Evolutionary conservation across 371 early-diverging fungal genomes (phyloP).

Genomic region (Cokeromyces recurvatus): DNA sequence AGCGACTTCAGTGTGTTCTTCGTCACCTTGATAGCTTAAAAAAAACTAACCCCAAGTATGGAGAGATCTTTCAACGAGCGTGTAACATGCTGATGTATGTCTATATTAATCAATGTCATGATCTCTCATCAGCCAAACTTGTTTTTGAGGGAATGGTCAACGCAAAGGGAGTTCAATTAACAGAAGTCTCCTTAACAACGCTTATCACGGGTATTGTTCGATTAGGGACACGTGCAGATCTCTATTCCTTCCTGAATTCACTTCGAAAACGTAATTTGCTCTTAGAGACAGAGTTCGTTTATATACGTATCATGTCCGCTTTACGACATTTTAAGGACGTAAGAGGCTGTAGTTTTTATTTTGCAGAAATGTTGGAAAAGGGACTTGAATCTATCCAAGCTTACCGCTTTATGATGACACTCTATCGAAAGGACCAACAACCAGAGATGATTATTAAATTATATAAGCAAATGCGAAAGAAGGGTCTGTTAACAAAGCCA

Average conservation of each 20-base stretch:
- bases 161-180: constrained; percentile 1
- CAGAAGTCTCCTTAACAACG: constrained; percentile 16
- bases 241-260: constrained; percentile 11
- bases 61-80: constrained; percentile 18
- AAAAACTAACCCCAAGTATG: too few relatives aligned
- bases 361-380: constrained; percentile 10
- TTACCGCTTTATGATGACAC: constrained; percentile 23
- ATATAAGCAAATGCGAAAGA: constrained; percentile 35
- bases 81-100: constrained; percentile 39
- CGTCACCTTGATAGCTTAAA: too few relatives aligned
- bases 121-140: constrained; percentile 25
- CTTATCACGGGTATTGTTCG: constrained; percentile 22
- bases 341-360: constrained; percentile 5
- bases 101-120: constrained; percentile 13
- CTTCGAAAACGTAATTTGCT: constrained; percentile 4
- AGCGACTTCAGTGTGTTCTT: too few relatives aligned
- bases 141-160: constrained; percentile 27
- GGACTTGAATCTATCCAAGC: not conserved
- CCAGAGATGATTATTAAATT: constrained; percentile 18
- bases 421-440: constrained; percentile 9
- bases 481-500: constrained; percentile 13
- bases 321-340: constrained; percentile 15
- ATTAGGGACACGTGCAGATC: constrained; percentile 11
- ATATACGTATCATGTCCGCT: constrained; percentile 17
- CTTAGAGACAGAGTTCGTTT: not conserved